Conservation (phyloP, 192 early-diverging fungal species). For the Podila clonocystis region DNA sequence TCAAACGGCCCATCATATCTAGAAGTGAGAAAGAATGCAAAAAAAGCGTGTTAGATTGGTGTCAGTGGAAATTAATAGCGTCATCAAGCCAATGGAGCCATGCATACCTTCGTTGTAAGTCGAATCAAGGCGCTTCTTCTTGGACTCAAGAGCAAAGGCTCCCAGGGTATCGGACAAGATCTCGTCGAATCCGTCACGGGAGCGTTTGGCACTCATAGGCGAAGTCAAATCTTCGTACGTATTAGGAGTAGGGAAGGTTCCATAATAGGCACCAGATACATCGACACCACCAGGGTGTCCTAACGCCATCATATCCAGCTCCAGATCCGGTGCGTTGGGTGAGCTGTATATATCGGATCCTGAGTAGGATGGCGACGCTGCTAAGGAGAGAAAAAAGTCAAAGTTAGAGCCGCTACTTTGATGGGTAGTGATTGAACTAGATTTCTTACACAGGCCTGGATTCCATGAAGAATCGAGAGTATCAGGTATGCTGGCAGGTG, state of each 20-base stretch:
- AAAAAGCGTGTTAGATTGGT: not conserved
- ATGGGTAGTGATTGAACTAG: not conserved
- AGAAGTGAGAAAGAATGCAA: not conserved
- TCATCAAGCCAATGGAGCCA: not conserved
- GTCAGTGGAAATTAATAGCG: not conserved
- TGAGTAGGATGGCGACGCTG: constrained; percentile 35
- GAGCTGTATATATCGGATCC: constrained; percentile 43
- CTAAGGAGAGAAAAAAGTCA: not conserved
- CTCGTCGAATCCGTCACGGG: constrained; percentile 32
- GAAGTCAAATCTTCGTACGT: constrained; percentile 13
- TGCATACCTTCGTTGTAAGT: constrained; percentile 45
- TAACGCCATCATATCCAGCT: constrained; percentile 28
- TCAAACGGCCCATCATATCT: constrained; percentile 42
- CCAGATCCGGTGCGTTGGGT: constrained; percentile 20
- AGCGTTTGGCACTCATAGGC: constrained; percentile 19
- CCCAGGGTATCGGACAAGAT: constrained; percentile 43
- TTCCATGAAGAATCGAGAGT: constrained; percentile 28
- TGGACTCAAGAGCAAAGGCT: constrained; percentile 44
- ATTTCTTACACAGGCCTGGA: constrained; percentile 42
- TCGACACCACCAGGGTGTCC: constrained; percentile 10
- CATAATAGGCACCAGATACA: constrained; percentile 21
- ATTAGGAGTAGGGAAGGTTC: constrained; percentile 1
- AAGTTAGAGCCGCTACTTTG: not conserved
- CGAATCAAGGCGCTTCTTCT: constrained; percentile 42
- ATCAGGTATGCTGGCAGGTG: constrained; percentile 39